Conservation (phyloP, 768 basidiomycete genomes). For the Chalciporus pseudorubinellus region DNA sequence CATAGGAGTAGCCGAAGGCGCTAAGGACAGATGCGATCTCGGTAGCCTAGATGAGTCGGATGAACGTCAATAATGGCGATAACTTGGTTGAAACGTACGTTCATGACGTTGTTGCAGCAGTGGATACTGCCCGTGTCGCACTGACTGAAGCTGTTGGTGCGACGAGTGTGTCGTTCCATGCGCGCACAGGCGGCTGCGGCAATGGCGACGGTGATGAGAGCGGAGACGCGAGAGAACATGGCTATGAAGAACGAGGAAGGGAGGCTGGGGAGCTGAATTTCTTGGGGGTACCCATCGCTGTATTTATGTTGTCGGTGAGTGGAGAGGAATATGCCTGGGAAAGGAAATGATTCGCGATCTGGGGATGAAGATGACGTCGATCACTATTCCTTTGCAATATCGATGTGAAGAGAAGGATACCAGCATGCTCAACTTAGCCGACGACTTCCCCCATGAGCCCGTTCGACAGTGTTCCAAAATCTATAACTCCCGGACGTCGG, state of each 20-base stretch:
- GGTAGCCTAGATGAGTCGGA: slow-evolving; percentile 9
- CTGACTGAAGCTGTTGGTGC: neutral
- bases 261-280: neutral
- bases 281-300: neutral
- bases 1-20: slow-evolving; percentile 6
- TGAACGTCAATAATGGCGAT: neutral
- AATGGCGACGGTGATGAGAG: slow-evolving; percentile 15
- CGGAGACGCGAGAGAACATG: slow-evolving; percentile 25
- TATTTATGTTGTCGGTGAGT: slow-evolving; percentile 22
- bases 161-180: slow-evolving; percentile 20
- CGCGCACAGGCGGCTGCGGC: slow-evolving; percentile 23
- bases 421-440: neutral
- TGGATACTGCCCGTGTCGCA: slow-evolving; percentile 21
- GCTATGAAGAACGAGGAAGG: neutral
- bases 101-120: slow-evolving; percentile 20
- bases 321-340: neutral
- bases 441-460: neutral
- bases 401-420: neutral
- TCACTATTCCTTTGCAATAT: slow-evolving; percentile 5
- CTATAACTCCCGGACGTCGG: too few relatives aligned
- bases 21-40: slow-evolving; percentile 5
- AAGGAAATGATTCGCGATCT: slow-evolving; percentile 13
- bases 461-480: neutral
- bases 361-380: slow-evolving; percentile 11
- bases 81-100: slow-evolving; percentile 14